Evolutionary conservation across 495 filamentous ascomycete species (phyloP).

Genomic region (Hypoxylon crocopeplum): DNA sequence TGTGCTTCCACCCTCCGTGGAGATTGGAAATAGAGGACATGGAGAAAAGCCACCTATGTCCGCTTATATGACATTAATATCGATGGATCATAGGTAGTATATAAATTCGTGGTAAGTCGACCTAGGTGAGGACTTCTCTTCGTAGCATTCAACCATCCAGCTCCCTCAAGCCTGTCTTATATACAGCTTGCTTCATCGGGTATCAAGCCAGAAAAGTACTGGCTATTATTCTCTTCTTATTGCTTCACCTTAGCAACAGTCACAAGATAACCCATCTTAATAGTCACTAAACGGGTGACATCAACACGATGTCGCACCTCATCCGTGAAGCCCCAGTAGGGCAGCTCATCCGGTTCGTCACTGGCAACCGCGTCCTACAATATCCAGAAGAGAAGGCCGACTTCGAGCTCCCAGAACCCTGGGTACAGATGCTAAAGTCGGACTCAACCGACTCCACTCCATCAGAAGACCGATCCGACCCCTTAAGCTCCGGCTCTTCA

Average conservation of each 20-base stretch:
- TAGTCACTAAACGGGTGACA: background rate
- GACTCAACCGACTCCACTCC: background rate
- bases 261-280: background rate
- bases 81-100: background rate
- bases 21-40: constrained; percentile 10
- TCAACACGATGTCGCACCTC: constrained; percentile 31
- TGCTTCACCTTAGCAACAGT: background rate
- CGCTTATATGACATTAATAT: constrained; percentile 3
- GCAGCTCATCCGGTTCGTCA: constrained; percentile 59
- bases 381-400: constrained; percentile 62
- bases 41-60: constrained; percentile 11
- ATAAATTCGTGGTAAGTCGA: constrained; percentile 9
- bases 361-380: constrained; percentile 54
- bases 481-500: constrained; percentile 17
- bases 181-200: background rate
- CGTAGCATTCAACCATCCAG: background rate
- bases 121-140: background rate
- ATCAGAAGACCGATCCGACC: constrained; percentile 10
- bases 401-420: constrained; percentile 58
- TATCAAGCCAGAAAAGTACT: background rate
- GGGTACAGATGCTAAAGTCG: constrained; percentile 45
- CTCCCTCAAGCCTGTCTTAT: too few relatives aligned
- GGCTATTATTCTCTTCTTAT: background rate
- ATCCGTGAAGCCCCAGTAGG: constrained; percentile 62
- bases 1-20: background rate